Base-by-base conservation (phyloP, 352 stramenopile genomes). In the Blastocystis sp. region DNA sequence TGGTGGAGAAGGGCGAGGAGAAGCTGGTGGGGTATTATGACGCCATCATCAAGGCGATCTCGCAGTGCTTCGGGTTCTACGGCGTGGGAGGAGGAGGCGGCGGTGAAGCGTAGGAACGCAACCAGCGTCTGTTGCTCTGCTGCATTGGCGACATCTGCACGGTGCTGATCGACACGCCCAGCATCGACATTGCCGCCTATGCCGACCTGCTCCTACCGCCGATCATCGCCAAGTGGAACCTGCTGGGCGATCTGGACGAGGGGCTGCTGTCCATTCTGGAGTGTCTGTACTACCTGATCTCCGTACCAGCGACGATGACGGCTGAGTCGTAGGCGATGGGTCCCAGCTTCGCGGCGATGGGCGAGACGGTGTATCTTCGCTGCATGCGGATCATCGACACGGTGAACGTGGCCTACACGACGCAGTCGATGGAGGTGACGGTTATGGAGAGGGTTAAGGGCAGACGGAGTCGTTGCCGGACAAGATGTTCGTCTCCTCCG, bases 191-290 rank as follows among this genome's bases (percentile, higher is more conserved):
- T 61, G 62, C 61, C 45, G 41, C 61, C n/a, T 79, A 79, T 23
- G 69, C 69, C 3, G 45, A 62, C 62, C 38, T 79, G 21, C 41
- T 79, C 3, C 69, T 79, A 2, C 76, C 76, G n/a, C 60, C 64
- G 9, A 76, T 86, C 23, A 86, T 86, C 17, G 64, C 76, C 14
- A 70, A 76, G 43, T 86, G 76, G 76, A 86, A 70, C 17, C 10
- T 76, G 60, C 34, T 86, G 21, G 45, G 41, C 38, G 76, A 86
- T 38, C 41, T 86, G 19, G 76, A 86, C 40, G 76, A 86, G 28
- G 76, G 76, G 7, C 21, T 86, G n/a, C 23, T 86, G 2, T 41
- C 76, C 11, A 34, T 86, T n/a, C 53, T 86, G 64, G 76, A 86
- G 43, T 76, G 41, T 28, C 28, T 86, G 52, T 76, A 76, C 40